Conservation (phyloP, 2,329 filamentous ascomycete genomes). For the Alternaria angustiovoidea region DNA sequence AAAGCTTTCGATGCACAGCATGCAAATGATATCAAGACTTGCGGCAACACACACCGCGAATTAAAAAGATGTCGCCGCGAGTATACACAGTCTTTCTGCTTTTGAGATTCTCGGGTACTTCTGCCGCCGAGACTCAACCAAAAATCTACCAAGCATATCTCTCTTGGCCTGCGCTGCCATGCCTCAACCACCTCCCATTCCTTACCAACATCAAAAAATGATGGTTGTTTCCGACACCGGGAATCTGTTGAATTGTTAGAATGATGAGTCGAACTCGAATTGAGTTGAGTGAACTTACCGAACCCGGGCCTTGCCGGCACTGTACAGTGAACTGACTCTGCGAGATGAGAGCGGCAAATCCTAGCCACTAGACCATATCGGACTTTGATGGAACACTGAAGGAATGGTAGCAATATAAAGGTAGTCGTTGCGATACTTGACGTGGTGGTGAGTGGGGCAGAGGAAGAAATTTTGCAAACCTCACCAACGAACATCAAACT, state of each 20-base stretch:
- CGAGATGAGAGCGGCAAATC: conserved; percentile 25
- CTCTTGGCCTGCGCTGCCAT: background rate
- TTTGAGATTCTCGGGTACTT: background rate
- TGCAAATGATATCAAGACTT: too few species aligned
- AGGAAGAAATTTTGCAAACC: background rate
- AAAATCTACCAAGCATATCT: background rate
- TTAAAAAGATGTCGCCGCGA: background rate
- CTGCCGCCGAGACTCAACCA: background rate
- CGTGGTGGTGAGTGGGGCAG: background rate
- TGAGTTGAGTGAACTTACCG: conserved; percentile 2
- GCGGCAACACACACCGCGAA: background rate
- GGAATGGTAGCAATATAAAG: background rate
- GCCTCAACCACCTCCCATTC: background rate
- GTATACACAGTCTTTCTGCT: background rate
- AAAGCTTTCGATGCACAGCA: background rate
- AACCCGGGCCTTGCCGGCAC: conserved; percentile 28
- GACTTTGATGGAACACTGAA: conserved; percentile 7
- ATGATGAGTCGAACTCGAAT: background rate
- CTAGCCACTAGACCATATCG: conserved; percentile 28
- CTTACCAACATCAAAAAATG: conserved; percentile 10
- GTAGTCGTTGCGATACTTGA: background rate
- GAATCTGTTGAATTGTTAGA: conserved; percentile 14
- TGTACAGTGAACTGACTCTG: conserved; percentile 16
- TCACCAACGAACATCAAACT: background rate
- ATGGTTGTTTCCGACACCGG: conserved; percentile 23